Evolutionary conservation across 2,329 filamentous ascomycete species (phyloP).

Genomic region (Cyphellophora europaea): DNA sequence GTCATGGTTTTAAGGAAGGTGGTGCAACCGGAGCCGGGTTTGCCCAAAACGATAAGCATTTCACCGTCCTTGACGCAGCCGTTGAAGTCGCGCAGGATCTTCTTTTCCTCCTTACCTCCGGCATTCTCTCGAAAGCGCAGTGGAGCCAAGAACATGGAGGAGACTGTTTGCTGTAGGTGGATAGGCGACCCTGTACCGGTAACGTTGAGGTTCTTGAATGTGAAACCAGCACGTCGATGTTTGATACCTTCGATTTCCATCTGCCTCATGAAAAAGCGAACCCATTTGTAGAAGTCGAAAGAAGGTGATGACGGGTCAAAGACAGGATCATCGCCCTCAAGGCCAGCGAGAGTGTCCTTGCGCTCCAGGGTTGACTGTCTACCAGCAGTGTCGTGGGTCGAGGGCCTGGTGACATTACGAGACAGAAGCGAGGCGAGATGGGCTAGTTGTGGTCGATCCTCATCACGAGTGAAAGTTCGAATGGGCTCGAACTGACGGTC

Average conservation of each 20-base stretch:
- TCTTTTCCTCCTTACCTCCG: constrained; percentile 33
- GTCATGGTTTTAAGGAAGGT: constrained; percentile 78
- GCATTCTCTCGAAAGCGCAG: constrained; percentile 44
- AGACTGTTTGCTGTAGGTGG: constrained; percentile 59
- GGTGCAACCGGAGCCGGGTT: constrained; percentile 59
- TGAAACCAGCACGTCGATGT: constrained; percentile 37
- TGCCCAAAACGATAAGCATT: constrained; percentile 60
- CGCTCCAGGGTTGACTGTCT: neutral
- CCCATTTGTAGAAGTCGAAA: constrained; percentile 7
- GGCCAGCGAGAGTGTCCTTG: neutral
- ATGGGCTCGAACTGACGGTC: neutral
- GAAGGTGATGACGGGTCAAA: constrained; percentile 1
- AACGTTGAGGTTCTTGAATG: constrained; percentile 56
- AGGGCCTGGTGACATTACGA: neutral
- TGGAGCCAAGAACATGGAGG: constrained; percentile 47
- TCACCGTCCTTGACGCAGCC: constrained; percentile 40
- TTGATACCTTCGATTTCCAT: constrained; percentile 5
- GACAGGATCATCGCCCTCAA: constrained; percentile 2
- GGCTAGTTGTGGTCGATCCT: neutral
- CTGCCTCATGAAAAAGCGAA: constrained; percentile 1
- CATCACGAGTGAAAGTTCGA: neutral
- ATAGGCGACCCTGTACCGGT: constrained; percentile 53
- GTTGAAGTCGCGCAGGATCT: constrained; percentile 46
- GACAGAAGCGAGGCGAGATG: neutral
- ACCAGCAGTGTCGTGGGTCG: neutral